Conservation (phyloP, 257 asterid species). For the Nicotiana tomentosiformis region DNA sequence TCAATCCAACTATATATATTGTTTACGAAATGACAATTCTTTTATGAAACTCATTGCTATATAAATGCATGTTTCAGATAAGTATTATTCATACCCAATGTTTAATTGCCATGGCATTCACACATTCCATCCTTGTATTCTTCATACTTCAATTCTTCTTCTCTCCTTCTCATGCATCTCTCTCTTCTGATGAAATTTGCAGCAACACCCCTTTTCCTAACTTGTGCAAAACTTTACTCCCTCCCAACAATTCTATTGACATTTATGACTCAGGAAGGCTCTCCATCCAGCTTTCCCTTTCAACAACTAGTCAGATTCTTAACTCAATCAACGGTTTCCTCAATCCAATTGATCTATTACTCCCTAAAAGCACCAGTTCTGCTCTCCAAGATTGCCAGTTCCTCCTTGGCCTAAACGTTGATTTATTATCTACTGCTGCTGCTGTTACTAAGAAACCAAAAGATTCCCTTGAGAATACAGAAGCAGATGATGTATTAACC, state of each 20-base stretch:
- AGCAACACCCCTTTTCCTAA: conserved; percentile 15
- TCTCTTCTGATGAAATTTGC: conserved; percentile 17
- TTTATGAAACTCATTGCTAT: neutral
- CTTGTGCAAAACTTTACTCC: conserved; percentile 17
- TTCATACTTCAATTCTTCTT: neutral
- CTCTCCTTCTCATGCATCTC: neutral
- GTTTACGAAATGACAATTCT: neutral
- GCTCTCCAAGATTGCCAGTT: conserved; percentile 29
- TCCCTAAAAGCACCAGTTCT: neutral
- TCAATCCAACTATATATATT: neutral
- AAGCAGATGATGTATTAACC: conserved; percentile 5
- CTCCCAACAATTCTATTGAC: conserved; percentile 17
- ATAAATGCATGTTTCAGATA: neutral
- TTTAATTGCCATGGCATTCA: neutral
- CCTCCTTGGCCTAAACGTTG: conserved; percentile 17
- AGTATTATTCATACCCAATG: neutral
- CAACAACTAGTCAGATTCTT: conserved; percentile 3
- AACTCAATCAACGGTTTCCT: neutral
- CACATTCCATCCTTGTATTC: neutral
- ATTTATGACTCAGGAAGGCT: conserved; percentile 19
- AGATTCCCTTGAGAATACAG: conserved; percentile 3
- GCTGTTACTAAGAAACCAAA: neutral
- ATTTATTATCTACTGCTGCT: conserved; percentile 5
- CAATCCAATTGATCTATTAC: neutral
- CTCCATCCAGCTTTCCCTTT: conserved; percentile 14